Evolutionary conservation across 2,329 filamentous ascomycete species (phyloP).

Genomic region (Apiospora arundinis): DNA sequence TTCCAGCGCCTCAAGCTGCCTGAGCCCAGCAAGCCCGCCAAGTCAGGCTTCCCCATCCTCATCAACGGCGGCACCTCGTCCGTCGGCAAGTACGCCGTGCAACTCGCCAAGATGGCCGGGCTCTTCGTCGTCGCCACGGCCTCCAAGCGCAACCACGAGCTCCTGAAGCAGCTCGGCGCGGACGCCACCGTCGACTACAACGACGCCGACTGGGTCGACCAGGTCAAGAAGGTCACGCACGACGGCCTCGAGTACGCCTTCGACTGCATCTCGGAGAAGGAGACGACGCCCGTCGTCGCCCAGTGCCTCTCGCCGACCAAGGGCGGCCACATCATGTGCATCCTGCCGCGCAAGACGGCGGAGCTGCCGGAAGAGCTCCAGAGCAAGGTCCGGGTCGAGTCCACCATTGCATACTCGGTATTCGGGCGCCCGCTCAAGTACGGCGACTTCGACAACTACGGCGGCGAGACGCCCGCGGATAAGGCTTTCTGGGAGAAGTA

Average conservation of each 20-base stretch:
- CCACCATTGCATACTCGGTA: conserved; percentile 41
- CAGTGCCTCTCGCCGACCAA: conserved; percentile 38
- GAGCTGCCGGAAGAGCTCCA: conserved; percentile 30
- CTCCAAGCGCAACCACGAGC: conserved; percentile 34
- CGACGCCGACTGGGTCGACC: conserved; percentile 52
- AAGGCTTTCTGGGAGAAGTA: conserved; percentile 42
- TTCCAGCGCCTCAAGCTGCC: conserved; percentile 39
- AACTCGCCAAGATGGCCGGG: conserved; percentile 37
- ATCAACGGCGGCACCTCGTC: conserved; percentile 36
- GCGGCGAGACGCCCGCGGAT: conserved; percentile 36
- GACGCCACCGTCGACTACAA: conserved; percentile 44
- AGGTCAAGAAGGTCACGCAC: conserved; percentile 70
- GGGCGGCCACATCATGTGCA: conserved; percentile 36
- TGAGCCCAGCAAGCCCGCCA: conserved; percentile 39
- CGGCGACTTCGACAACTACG: conserved; percentile 37
- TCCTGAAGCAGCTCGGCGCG: conserved; percentile 34
- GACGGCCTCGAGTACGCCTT: conserved; percentile 51
- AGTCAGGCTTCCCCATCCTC: conserved; percentile 40
- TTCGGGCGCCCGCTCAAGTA: conserved; percentile 36
- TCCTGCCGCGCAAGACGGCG: conserved; percentile 32
- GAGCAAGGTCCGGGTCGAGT: conserved; percentile 39
- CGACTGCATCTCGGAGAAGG: conserved; percentile 38
- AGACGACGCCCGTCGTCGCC: conserved; percentile 32
- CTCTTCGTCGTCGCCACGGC: conserved; percentile 37
- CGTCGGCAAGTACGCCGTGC: conserved; percentile 38